Percentiles rank a stretch among this genome's conserved stretches.
phyloP scores from a whole-genome alignment of 805 yeast species.

The Metahyphopichia silvanorum region DNA sequence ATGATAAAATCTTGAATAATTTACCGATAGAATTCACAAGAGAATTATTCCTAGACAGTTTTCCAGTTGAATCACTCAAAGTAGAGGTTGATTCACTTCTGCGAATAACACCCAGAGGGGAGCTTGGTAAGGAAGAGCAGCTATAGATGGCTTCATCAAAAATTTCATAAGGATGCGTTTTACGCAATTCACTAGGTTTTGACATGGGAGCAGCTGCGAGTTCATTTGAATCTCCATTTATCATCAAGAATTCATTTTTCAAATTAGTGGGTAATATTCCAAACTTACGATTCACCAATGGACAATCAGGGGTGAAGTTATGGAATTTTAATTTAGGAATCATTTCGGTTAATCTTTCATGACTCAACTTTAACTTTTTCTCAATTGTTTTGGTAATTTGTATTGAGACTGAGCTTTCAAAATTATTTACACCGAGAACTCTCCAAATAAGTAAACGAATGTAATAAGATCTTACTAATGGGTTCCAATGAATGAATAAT shows the following conservation, averaged over 20 bases:
- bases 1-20: slow-evolving; percentile 33
- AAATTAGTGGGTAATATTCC: slow-evolving; percentile 36
- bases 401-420: slow-evolving; percentile 30
- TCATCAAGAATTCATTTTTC: slow-evolving; percentile 18
- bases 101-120: too few species aligned
- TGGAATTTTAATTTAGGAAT: slow-evolving; percentile 17
- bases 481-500: slow-evolving; percentile 76
- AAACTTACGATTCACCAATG: slow-evolving; percentile 47
- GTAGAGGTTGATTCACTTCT: neutral
- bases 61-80: neutral
- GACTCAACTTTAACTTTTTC: slow-evolving; percentile 26
- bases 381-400: slow-evolving; percentile 28
- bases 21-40: slow-evolving; percentile 32
- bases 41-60: slow-evolving; percentile 14
- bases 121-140: slow-evolving; percentile 20
- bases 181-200: slow-evolving; percentile 36
- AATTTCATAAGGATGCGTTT: slow-evolving; percentile 60
- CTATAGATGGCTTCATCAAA: slow-evolving; percentile 63
- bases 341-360: slow-evolving; percentile 22
- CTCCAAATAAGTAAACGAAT: slow-evolving; percentile 68
- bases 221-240: slow-evolving; percentile 8
- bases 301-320: slow-evolving; percentile 33
- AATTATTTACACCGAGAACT: slow-evolving; percentile 42
- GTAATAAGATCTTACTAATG: slow-evolving; percentile 69
- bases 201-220: slow-evolving; percentile 11